phyloP scores from a whole-genome alignment of 129 eudicot genomes.

The Gnaphalium uliginosum region DNA sequence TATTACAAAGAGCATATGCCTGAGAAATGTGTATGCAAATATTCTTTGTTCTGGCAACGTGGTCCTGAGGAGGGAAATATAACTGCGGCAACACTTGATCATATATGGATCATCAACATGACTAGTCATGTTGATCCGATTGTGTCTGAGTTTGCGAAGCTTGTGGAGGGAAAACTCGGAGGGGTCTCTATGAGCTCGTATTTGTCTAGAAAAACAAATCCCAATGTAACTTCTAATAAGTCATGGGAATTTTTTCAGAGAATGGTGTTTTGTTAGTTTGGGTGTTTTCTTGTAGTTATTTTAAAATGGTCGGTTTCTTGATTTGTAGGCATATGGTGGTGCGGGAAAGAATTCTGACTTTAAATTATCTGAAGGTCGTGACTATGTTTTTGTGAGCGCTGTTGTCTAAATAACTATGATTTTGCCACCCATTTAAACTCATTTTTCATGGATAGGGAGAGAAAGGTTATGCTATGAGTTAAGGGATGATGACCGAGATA shows the following conservation, averaged over 20 bases:
- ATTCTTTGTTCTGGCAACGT: constrained; percentile 62
- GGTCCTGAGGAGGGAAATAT: constrained; percentile 57
- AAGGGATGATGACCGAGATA: background rate
- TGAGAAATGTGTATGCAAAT: constrained; percentile 56
- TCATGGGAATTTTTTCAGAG: constrained; percentile 38
- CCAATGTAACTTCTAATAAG: constrained; percentile 16
- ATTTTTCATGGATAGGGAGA: constrained; percentile 15
- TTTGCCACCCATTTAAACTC: background rate
- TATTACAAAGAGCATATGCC: constrained; percentile 44
- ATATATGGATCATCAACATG: constrained; percentile 34
- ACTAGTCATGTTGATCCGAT: constrained; percentile 36
- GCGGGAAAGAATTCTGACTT: constrained; percentile 8
- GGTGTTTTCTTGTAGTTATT: constrained; percentile 1
- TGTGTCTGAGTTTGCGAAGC: constrained; percentile 38
- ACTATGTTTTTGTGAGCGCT: background rate
- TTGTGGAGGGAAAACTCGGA: constrained; percentile 44
- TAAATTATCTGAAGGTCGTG: constrained; percentile 43
- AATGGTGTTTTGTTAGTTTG: background rate
- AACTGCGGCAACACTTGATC: constrained; percentile 40
- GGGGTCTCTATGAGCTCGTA: constrained; percentile 19
- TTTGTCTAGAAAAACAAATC: constrained; percentile 27
- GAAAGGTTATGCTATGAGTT: background rate
- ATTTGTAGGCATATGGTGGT: constrained; percentile 40
- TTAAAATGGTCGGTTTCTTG: constrained; percentile 17
- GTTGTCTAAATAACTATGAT: background rate